Conservation (phyloP, 2,329 filamentous ascomycete species). For the Chaetomiaceae sp. region DNA sequence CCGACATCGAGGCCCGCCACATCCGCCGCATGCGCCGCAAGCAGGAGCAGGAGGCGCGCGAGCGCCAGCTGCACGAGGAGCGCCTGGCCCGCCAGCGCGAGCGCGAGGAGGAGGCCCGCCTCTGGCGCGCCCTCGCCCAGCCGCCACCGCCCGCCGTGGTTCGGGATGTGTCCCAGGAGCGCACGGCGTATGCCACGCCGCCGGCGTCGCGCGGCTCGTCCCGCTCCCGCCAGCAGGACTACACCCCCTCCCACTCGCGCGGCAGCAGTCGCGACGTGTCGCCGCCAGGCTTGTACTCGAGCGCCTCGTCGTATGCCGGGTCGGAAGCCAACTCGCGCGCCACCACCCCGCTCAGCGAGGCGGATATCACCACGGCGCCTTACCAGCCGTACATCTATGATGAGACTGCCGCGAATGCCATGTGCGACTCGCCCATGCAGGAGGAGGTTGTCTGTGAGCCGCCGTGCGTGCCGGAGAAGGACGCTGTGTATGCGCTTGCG, state of each 20-base stretch:
- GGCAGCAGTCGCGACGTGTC: conserved; percentile 45
- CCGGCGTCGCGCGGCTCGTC: conserved; percentile 43
- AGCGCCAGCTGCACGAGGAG: conserved; percentile 31
- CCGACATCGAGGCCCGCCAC: conserved; percentile 49
- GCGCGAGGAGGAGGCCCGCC: conserved; percentile 33
- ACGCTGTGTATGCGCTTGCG: conserved; percentile 24
- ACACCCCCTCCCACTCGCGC: conserved; percentile 30
- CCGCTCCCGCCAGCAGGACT: conserved; percentile 36
- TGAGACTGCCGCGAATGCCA: conserved; percentile 34
- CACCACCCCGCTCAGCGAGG: conserved; percentile 47
- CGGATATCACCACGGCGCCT: conserved; percentile 30
- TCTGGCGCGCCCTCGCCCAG: conserved; percentile 27
- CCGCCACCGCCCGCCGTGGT: conserved; percentile 20
- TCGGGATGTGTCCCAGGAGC: conserved; percentile 25
- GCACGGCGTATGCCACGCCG: conserved; percentile 41
- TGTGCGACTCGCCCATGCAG: conserved; percentile 49
- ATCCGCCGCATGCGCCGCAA: conserved; percentile 46
- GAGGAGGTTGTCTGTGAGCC: conserved; percentile 42
- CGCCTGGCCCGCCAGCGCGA: conserved; percentile 35
- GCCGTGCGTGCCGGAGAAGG: conserved; percentile 37
- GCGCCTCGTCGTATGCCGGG: conserved; percentile 46
- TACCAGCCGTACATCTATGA: conserved; percentile 39
- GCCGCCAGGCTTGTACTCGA: conserved; percentile 37
- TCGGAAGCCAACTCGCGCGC: conserved; percentile 39
- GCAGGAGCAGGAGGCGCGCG: conserved; percentile 35